phyloP scores from a whole-genome alignment of 768 basidiomycete genomes.

The Lentinula boryana region DNA sequence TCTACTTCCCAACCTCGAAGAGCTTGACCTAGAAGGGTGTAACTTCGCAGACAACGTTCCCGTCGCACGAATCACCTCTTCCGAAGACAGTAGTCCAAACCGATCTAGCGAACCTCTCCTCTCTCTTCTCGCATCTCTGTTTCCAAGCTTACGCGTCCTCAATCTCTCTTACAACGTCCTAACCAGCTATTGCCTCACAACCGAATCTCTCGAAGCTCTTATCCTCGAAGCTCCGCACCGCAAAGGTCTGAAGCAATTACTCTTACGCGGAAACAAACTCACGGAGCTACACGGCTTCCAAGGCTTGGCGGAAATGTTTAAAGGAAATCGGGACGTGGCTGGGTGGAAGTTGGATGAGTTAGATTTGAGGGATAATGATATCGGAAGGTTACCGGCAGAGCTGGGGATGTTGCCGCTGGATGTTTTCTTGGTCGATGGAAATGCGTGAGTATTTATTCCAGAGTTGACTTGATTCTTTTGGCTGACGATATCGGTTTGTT shows the following conservation, averaged over 20 bases:
- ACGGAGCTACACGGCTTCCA: conserved; percentile 57
- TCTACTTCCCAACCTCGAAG: conserved; percentile 64
- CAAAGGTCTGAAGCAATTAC: conserved; percentile 58
- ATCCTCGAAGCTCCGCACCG: conserved; percentile 42
- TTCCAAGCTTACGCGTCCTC: conserved; percentile 63
- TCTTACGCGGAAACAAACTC: conserved; percentile 64
- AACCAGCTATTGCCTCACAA: conserved; percentile 45
- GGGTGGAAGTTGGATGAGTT: conserved; percentile 79
- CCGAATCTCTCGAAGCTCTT: conserved; percentile 38
- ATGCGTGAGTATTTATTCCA: conserved; percentile 47
- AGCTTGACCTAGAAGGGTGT: conserved; percentile 71
- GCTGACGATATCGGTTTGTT: neutral
- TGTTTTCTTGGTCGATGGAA: conserved; percentile 80
- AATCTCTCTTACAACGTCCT: conserved; percentile 74
- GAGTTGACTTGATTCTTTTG: neutral
- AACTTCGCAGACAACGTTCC: conserved; percentile 45
- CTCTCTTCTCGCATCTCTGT: conserved; percentile 53
- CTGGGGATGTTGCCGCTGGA: conserved; percentile 74
- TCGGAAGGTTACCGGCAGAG: conserved; percentile 61
- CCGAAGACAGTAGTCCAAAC: conserved; percentile 15
- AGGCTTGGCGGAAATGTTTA: conserved; percentile 57
- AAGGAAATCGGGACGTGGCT: conserved; percentile 52
- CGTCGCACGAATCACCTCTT: neutral
- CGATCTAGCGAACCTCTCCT: conserved; percentile 46
- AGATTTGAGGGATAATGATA: conserved; percentile 78